Evolutionary conservation across 768 basidiomycete species (phyloP).

Genomic region (Xerocomellus dryophilus): DNA sequence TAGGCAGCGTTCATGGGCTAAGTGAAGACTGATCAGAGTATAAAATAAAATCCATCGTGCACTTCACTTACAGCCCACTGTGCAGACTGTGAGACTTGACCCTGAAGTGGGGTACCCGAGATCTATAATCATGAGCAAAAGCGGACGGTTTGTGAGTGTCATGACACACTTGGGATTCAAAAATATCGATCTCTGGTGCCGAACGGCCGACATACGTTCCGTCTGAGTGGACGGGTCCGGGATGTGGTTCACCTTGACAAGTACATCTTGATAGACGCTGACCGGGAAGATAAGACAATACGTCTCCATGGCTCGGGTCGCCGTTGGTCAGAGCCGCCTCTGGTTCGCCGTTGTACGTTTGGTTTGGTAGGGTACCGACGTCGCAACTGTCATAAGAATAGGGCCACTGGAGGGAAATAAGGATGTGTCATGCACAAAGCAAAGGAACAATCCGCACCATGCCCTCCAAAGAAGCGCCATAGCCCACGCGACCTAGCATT

Average conservation of each 20-base stretch:
- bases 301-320: constrained; percentile 48
- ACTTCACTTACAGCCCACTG: constrained; percentile 67
- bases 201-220: constrained; percentile 78
- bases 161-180: constrained; percentile 69
- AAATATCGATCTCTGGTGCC: constrained; percentile 88
- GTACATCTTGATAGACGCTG: constrained; percentile 88
- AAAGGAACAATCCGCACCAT: constrained; percentile 44
- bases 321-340: constrained; percentile 58
- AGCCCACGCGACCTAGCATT: constrained; percentile 70
- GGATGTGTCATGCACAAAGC: constrained; percentile 1
- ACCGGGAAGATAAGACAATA: constrained; percentile 81
- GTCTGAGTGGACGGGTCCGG: constrained; percentile 75
- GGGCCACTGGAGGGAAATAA: constrained; percentile 54
- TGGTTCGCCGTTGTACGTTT: constrained; percentile 68
- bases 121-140: constrained; percentile 30
- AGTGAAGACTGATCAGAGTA: constrained; percentile 11
- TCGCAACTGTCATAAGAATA: constrained; percentile 86
- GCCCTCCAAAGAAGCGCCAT: constrained; percentile 83
- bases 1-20: constrained; percentile 80
- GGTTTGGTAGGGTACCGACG: constrained; percentile 88
- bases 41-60: not conserved
- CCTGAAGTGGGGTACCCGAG: constrained; percentile 36
- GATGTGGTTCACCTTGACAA: constrained; percentile 80
- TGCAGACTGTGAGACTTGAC: constrained; percentile 78
- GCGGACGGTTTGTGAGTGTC: not conserved